Evolutionary conservation across 2,329 filamentous ascomycete species (phyloP).

Genomic region (Nothopassalora personata): DNA sequence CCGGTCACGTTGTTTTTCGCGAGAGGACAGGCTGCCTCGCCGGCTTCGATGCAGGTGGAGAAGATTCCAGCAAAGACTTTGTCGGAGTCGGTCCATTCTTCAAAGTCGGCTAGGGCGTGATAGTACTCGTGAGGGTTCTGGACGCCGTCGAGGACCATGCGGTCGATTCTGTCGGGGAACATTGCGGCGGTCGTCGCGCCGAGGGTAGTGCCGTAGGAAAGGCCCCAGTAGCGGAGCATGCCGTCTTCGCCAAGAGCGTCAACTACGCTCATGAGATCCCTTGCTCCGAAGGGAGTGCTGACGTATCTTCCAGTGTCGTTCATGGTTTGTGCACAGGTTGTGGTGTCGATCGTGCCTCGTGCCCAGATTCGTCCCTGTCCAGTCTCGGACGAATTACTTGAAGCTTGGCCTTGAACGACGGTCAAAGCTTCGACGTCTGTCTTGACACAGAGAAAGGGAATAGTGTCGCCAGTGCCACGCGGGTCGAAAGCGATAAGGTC

Average conservation of each 20-base stretch:
- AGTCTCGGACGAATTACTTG: conserved; percentile 10
- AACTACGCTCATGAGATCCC: conserved; percentile 43
- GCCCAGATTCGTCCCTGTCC: conserved; percentile 15
- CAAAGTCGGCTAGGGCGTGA: neutral
- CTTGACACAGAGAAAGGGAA: conserved; percentile 16
- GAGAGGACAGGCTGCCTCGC: neutral
- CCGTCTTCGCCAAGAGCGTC: conserved; percentile 42
- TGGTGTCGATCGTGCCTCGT: conserved; percentile 5
- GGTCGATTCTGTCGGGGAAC: neutral
- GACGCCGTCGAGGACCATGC: neutral
- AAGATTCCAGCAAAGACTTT: neutral
- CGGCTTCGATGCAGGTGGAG: neutral
- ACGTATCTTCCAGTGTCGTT: conserved; percentile 35
- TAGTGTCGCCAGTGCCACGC: conserved; percentile 17
- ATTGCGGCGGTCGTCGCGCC: neutral
- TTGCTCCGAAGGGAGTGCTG: conserved; percentile 42
- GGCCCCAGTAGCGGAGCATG: conserved; percentile 32
- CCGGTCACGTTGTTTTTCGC: neutral
- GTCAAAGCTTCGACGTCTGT: neutral
- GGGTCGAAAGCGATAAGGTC: conserved; percentile 16
- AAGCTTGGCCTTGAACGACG: neutral
- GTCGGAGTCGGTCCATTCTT: conserved; percentile 3
- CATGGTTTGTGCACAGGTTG: conserved; percentile 4
- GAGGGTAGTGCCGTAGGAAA: neutral
- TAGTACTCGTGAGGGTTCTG: neutral